These are phyloP conservation scores for Schizosaccharomyces japonicus DNA, from an alignment of 805 yeast species.

Conservation along the genomic window DNA sequence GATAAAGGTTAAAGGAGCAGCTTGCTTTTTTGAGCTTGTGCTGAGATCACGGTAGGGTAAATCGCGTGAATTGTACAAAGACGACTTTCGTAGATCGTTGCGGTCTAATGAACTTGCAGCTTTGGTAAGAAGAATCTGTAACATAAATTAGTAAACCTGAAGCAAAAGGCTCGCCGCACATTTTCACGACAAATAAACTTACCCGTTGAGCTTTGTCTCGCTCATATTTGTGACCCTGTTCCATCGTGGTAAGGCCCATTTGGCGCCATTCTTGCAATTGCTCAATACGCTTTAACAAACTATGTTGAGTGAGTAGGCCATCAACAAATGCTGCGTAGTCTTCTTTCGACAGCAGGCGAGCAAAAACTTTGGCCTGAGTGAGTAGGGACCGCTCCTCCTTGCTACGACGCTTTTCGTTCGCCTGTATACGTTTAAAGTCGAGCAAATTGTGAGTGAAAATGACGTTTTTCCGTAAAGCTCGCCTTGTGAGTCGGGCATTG, in stretches of 20 bases:
- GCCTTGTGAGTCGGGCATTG: conserved; percentile 63
- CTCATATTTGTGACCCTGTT: conserved; percentile 65
- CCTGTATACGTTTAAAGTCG: conserved; percentile 64
- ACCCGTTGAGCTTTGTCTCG: conserved; percentile 42
- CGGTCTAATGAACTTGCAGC: neutral
- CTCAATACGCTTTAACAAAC: conserved; percentile 55
- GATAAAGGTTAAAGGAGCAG: neutral
- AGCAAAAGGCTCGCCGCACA: neutral
- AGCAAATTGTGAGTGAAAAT: conserved; percentile 52
- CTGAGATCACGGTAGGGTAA: neutral
- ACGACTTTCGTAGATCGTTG: neutral
- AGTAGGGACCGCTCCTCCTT: conserved; percentile 75
- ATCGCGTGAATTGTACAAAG: neutral
- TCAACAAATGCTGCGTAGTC: conserved; percentile 58
- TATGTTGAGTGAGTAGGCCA: conserved; percentile 55
- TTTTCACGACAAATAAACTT: neutral
- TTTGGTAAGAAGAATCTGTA: neutral
- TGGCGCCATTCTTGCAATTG: conserved; percentile 85
- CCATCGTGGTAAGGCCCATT: conserved; percentile 65
- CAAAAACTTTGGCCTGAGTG: conserved; percentile 54
- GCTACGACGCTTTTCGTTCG: conserved; percentile 59
- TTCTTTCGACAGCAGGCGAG: conserved; percentile 51
- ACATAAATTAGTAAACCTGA: neutral
- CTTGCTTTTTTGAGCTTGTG: neutral
- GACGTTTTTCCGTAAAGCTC: conserved; percentile 79